These are phyloP conservation scores for Biscutella auriculata DNA, from an alignment of 441 rosid genomes.

Conservation along the genomic window DNA sequence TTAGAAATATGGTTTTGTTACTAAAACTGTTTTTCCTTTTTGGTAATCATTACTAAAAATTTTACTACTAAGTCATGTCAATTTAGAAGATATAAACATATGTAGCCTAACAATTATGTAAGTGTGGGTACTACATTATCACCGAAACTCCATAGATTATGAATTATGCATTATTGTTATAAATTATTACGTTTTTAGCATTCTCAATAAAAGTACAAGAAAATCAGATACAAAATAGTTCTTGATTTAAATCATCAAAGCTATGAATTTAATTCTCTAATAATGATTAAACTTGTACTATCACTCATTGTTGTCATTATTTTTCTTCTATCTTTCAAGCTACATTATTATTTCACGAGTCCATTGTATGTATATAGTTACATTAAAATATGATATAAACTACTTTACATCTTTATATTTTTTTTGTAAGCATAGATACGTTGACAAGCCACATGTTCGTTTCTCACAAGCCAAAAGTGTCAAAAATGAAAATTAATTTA, in stretches of 20 bases:
- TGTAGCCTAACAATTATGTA: too few relatives aligned
- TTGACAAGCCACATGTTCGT: conserved; percentile 27
- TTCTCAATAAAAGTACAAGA: background rate
- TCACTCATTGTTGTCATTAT: conserved; percentile 23
- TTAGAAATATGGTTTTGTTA: too few relatives aligned
- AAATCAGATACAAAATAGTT: background rate
- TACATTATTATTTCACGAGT: conserved; percentile 9
- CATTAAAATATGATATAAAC: background rate
- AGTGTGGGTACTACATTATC: too few relatives aligned
- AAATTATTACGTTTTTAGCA: background rate
- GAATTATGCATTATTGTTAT: too few relatives aligned
- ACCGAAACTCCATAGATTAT: too few relatives aligned
- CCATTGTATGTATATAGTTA: background rate
- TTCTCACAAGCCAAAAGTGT: conserved; percentile 24
- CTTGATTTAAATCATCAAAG: background rate
- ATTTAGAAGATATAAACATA: too few relatives aligned
- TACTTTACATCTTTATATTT: conserved; percentile 4
- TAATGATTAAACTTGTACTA: conserved; percentile 25
- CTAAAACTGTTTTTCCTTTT: too few relatives aligned
- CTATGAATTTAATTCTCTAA: background rate
- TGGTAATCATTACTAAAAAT: too few relatives aligned
- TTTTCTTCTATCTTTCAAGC: background rate
- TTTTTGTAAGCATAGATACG: conserved; percentile 14
- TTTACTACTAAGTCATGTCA: too few relatives aligned
- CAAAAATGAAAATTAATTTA: background rate